phyloP scores from a whole-genome alignment of 352 stramenopile species.

The Pythium brassicae region DNA sequence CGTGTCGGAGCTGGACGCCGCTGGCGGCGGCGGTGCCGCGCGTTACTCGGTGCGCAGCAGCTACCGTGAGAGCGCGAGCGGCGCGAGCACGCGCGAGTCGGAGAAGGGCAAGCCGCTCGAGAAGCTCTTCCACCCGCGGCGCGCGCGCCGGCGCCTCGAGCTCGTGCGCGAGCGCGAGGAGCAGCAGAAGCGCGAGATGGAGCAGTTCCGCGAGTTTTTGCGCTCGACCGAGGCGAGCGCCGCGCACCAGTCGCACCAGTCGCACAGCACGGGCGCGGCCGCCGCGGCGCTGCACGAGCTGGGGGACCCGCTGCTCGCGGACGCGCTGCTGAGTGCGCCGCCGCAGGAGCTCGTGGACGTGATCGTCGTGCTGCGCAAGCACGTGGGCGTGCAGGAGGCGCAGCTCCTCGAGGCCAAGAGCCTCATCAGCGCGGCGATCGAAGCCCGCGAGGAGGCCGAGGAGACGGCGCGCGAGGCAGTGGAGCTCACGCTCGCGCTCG shows the following conservation, averaged over 20 bases:
- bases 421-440: slow-evolving; percentile 70
- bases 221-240: slow-evolving; percentile 50
- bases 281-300: slow-evolving; percentile 37
- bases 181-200: slow-evolving; percentile 77
- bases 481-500: slow-evolving; percentile 61
- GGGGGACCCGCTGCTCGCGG: slow-evolving; percentile 44
- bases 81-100: slow-evolving; percentile 23
- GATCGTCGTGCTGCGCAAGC: slow-evolving; percentile 62
- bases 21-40: slow-evolving; percentile 10
- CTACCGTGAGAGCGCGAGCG: slow-evolving; percentile 33
- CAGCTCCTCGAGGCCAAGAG: slow-evolving; percentile 73
- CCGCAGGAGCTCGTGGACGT: slow-evolving; percentile 65
- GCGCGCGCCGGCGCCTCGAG: slow-evolving; percentile 57
- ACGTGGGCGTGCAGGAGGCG: slow-evolving; percentile 63
- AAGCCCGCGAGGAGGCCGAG: slow-evolving; percentile 74
- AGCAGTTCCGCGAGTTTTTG: slow-evolving; percentile 86
- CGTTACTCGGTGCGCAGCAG: slow-evolving; percentile 12
- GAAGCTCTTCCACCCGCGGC: slow-evolving; percentile 71
- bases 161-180: slow-evolving; percentile 66
- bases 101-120: slow-evolving; percentile 59
- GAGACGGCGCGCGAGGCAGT: slow-evolving; percentile 68
- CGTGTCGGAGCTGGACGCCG: slow-evolving; percentile 43
- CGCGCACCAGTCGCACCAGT: slow-evolving; percentile 13
- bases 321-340: slow-evolving; percentile 42
- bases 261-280: slow-evolving; percentile 12